These are phyloP conservation scores for Graphiopsis chlorocephala DNA, from an alignment of 2,329 filamentous ascomycete genomes.

Conservation along the genomic window DNA sequence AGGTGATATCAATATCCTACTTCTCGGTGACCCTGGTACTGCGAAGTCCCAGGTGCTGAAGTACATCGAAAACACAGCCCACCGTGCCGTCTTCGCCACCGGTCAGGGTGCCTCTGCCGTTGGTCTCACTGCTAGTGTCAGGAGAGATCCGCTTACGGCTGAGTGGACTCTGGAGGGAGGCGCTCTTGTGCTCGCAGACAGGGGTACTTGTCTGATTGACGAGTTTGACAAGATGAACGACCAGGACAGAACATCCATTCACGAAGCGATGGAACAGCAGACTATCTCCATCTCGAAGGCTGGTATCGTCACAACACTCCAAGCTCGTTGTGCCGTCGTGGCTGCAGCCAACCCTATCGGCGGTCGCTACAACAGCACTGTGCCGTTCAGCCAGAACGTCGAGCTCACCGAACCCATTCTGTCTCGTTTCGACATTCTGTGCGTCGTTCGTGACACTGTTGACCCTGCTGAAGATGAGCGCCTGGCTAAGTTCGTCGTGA, in stretches of 20 bases:
- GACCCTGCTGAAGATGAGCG: constrained; percentile 90
- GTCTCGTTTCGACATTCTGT: constrained; percentile 96
- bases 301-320: constrained; percentile 94
- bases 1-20: constrained; percentile 95
- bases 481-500: constrained; percentile 89
- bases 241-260: constrained; percentile 94
- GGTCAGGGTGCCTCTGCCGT: constrained; percentile 96
- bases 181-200: constrained; percentile 89
- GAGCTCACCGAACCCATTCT: constrained; percentile 95
- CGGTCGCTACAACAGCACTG: constrained; percentile 92
- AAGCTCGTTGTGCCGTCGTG: constrained; percentile 93
- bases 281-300: constrained; percentile 99
- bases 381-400: constrained; percentile 94
- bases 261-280: constrained; percentile 99
- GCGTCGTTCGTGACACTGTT: constrained; percentile 92
- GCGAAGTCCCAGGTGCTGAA: constrained; percentile 98
- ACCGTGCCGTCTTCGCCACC: constrained; percentile 94
- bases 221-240: constrained; percentile 99
- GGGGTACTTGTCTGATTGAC: constrained; percentile 92
- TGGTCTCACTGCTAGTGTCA: constrained; percentile 94
- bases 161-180: constrained; percentile 98
- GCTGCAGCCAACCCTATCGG: constrained; percentile 95
- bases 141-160: constrained; percentile 88
- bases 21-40: constrained; percentile 94
- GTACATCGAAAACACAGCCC: constrained; percentile 95